Conservation (phyloP, 108 stramenopile species). For the Skeletonema costatum region DNA sequence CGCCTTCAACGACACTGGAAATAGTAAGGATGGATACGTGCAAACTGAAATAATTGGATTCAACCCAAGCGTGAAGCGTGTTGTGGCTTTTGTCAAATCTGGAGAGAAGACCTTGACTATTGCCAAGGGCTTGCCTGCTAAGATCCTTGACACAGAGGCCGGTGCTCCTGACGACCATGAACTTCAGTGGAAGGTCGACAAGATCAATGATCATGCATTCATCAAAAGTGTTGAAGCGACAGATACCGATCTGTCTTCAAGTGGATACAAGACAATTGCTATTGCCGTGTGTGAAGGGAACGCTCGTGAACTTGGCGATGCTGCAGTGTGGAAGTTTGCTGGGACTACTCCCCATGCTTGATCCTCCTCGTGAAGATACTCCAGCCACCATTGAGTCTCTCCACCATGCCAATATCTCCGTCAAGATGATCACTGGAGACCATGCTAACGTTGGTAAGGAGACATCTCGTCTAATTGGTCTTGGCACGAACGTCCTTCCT, state of each 20-base stretch:
- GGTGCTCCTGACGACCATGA: conserved; percentile 69
- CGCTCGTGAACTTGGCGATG: conserved; percentile 50
- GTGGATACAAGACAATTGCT: conserved; percentile 80
- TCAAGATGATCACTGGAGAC: conserved; percentile 92
- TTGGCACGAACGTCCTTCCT: conserved; percentile 54
- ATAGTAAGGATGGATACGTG: conserved; percentile 21
- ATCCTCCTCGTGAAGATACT: conserved; percentile 85
- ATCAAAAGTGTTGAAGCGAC: conserved; percentile 23
- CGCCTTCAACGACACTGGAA: conserved; percentile 32
- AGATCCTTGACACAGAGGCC: conserved; percentile 70
- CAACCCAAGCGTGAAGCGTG: conserved; percentile 66
- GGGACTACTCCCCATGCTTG: conserved; percentile 88
- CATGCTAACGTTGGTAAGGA: conserved; percentile 70
- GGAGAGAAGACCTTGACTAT: conserved; percentile 44
- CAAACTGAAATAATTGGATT: conserved; percentile 69
- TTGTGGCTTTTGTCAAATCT: conserved; percentile 57
- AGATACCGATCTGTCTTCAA: conserved; percentile 39
- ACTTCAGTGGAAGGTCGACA: conserved; percentile 71
- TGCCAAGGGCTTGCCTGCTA: conserved; percentile 80
- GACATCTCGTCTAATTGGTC: conserved; percentile 65
- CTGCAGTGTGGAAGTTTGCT: conserved; percentile 62
- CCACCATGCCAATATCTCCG: conserved; percentile 68
- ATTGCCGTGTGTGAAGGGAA: conserved; percentile 62
- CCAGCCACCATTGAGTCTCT: conserved; percentile 68
- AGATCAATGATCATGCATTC: conserved; percentile 23